Percentiles rank a stretch among this genome's conserved stretches.
These are phyloP conservation scores for Berberis thunbergii DNA, from an alignment of 164 flowering plant genomes.

Conservation along the genomic window DNA sequence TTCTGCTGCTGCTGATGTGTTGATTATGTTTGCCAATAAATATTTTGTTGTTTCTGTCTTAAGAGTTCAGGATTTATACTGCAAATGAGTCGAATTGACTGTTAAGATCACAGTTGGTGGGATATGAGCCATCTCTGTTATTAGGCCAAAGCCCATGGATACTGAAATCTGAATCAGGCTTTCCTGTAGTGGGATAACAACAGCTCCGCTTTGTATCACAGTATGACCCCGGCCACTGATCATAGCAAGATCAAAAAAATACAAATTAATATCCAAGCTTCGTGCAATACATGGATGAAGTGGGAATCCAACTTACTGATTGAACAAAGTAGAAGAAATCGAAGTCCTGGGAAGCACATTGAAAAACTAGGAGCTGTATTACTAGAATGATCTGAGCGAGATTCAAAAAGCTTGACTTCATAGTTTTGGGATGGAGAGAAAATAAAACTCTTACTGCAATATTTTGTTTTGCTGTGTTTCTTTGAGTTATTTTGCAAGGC, in stretches of 20 bases:
- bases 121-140: conserved; percentile 33
- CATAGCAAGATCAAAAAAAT: not conserved
- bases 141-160: conserved; percentile 54
- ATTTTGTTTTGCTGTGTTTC: too few relatives aligned
- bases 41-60: too few relatives aligned
- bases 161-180: conserved; percentile 36
- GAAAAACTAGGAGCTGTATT: conserved; percentile 11
- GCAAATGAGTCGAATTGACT: conserved; percentile 19
- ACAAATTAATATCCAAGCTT: not conserved
- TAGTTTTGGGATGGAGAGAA: conserved; percentile 6
- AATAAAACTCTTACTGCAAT: too few relatives aligned
- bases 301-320: conserved; percentile 24
- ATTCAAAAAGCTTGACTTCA: conserved; percentile 20
- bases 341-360: conserved; percentile 27
- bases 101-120: conserved; percentile 30
- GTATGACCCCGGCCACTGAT: conserved; percentile 37
- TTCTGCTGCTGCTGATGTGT: too few relatives aligned
- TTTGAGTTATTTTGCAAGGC: too few relatives aligned
- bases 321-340: conserved; percentile 84
- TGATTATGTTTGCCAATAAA: too few relatives aligned
- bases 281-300: too few relatives aligned
- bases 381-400: conserved; percentile 16
- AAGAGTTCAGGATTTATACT: conserved; percentile 12
- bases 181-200: conserved; percentile 38
- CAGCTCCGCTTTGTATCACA: conserved; percentile 30